A percentile compares a stretch with the other conserved stretches of the same genome.
These are phyloP conservation scores for Yarrowia sp. DNA, from an alignment of 805 yeast genomes.

Conservation along the genomic window DNA sequence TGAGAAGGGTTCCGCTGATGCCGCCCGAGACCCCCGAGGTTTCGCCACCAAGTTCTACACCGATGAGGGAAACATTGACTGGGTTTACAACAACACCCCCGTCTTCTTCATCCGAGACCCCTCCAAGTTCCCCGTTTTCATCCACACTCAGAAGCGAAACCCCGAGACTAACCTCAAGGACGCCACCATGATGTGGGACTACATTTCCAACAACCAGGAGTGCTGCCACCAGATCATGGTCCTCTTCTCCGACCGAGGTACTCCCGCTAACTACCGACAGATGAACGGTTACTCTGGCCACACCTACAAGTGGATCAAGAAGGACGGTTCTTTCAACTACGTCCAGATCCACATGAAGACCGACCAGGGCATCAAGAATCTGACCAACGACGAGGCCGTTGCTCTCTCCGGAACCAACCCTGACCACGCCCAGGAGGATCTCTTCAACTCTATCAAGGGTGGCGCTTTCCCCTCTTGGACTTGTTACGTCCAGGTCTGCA, in stretches of 20 bases:
- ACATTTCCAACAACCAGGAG: constrained; percentile 53
- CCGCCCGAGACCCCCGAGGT: constrained; percentile 69
- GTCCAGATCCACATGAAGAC: constrained; percentile 54
- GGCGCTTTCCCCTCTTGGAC: constrained; percentile 53
- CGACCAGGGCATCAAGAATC: constrained; percentile 50
- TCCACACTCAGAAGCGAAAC: constrained; percentile 68
- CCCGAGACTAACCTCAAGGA: constrained; percentile 61
- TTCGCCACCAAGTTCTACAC: constrained; percentile 63
- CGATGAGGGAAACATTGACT: constrained; percentile 64
- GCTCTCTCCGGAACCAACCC: constrained; percentile 49
- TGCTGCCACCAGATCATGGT: constrained; percentile 55
- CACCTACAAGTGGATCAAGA: constrained; percentile 55
- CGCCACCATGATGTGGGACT: constrained; percentile 57
- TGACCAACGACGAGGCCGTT: constrained; percentile 47
- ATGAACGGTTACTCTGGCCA: constrained; percentile 67
- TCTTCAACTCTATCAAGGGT: constrained; percentile 47
- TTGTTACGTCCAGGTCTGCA: constrained; percentile 57
- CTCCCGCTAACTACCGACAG: constrained; percentile 51
- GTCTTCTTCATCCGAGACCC: constrained; percentile 64
- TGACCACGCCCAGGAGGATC: constrained; percentile 47
- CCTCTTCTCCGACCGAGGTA: constrained; percentile 59
- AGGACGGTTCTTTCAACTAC: constrained; percentile 49
- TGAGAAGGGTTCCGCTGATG: constrained; percentile 62
- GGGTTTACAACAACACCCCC: constrained; percentile 74
- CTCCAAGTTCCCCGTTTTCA: constrained; percentile 58